Evolutionary conservation across 148 eudicot species (phyloP).

Genomic region (Cornus florida): DNA sequence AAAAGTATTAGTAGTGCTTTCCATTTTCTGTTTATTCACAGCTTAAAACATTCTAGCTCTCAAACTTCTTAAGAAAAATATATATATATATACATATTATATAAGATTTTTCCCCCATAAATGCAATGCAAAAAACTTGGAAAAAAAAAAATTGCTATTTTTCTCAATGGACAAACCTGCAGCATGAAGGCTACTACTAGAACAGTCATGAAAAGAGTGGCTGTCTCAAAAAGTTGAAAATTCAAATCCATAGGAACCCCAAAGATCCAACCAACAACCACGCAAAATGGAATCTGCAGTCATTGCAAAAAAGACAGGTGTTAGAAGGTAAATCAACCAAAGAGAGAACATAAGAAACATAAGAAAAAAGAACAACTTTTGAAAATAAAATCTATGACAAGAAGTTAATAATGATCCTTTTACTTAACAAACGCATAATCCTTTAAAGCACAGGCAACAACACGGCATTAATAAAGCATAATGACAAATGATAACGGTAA

Average conservation of each 20-base stretch:
- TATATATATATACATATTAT: not conserved
- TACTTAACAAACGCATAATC: too few relatives aligned
- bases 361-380: too few relatives aligned
- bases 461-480: too few relatives aligned
- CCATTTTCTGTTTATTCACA: not conserved
- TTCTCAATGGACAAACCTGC: slow-evolving; percentile 35
- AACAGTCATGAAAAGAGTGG: slow-evolving; percentile 50
- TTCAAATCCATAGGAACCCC: slow-evolving; percentile 47
- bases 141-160: not conserved
- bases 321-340: not conserved
- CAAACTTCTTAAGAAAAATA: not conserved
- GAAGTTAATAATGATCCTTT: not conserved
- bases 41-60: not conserved
- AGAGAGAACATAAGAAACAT: not conserved
- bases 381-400: not conserved
- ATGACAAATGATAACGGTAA: too few relatives aligned
- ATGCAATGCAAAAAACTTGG: too few relatives aligned
- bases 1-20: not conserved
- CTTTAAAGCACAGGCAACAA: too few relatives aligned
- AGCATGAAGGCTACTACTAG: slow-evolving; percentile 54
- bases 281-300: slow-evolving; percentile 56
- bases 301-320: not conserved
- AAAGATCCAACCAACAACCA: slow-evolving; percentile 48
- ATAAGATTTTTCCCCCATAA: not conserved
- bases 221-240: slow-evolving; percentile 56